A percentile compares a stretch with the other conserved stretches of the same genome.
phyloP scores from a whole-genome alignment of 306 rosid species.

The Alnus glutinosa region DNA sequence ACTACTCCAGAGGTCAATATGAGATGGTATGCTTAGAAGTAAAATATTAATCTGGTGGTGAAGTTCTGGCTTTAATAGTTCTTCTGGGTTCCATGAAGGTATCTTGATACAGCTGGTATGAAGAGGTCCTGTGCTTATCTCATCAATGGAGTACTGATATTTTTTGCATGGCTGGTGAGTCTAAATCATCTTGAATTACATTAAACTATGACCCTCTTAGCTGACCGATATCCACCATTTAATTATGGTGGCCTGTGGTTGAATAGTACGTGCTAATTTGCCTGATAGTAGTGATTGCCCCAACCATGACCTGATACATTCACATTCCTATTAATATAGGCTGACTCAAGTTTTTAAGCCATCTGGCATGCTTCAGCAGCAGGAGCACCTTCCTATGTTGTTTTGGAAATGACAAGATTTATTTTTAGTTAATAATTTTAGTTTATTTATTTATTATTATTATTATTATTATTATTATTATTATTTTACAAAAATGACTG shows the following conservation, averaged over 20 bases:
- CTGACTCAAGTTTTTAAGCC: background rate
- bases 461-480: background rate
- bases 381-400: background rate
- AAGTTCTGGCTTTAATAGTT: constrained; percentile 18
- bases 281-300: background rate
- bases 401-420: constrained; percentile 1
- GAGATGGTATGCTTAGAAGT: constrained; percentile 73
- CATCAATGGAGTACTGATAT: constrained; percentile 85
- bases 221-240: background rate
- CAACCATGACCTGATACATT: background rate
- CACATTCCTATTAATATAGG: background rate
- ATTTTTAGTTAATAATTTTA: background rate
- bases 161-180: constrained; percentile 94
- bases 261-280: background rate
- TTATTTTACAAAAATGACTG: constrained; percentile 6
- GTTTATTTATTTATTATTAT: constrained; percentile 1
- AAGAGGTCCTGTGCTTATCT: constrained; percentile 77
- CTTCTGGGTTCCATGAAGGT: constrained; percentile 57
- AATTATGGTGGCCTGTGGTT: background rate
- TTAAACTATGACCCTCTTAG: background rate
- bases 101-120: constrained; percentile 92
- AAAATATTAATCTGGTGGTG: constrained; percentile 1
- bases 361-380: background rate
- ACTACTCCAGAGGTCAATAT: constrained; percentile 96
- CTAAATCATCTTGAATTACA: background rate